Evolutionary conservation across 805 yeast genomes (phyloP).

Genomic region (Spathaspora hagerdaliae): DNA sequence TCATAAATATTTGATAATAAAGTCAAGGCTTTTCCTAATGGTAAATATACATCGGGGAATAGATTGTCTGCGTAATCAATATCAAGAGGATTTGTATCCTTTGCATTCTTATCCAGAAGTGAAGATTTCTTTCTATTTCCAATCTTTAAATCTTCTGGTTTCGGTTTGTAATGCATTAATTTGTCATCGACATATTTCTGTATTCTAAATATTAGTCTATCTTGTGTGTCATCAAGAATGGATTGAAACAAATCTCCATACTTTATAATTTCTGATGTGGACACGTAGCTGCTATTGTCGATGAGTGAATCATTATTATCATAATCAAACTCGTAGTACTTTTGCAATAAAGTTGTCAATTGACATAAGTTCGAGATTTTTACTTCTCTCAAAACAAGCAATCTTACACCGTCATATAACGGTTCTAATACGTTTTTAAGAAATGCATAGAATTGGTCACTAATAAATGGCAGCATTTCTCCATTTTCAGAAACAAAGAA

Average conservation of each 20-base stretch:
- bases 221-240: constrained; percentile 70
- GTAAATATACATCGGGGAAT: constrained; percentile 58
- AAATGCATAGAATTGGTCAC: constrained; percentile 48
- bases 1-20: constrained; percentile 77
- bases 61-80: constrained; percentile 34
- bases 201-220: constrained; percentile 74
- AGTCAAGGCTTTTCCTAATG: constrained; percentile 63
- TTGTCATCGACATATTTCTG: constrained; percentile 69
- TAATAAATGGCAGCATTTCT: constrained; percentile 9
- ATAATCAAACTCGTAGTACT: constrained; percentile 65
- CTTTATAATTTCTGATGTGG: constrained; percentile 24
- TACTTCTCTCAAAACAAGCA: constrained; percentile 63
- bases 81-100: constrained; percentile 19
- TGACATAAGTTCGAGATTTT: constrained; percentile 71
- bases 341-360: constrained; percentile 63
- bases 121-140: constrained; percentile 32
- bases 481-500: constrained; percentile 36
- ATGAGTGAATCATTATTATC: constrained; percentile 14
- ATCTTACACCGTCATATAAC: constrained; percentile 65
- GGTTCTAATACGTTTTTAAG: constrained; percentile 69
- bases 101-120: not conserved
- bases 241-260: constrained; percentile 65
- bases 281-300: constrained; percentile 16
- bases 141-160: constrained; percentile 62
- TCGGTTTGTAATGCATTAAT: constrained; percentile 63